Percentiles rank a stretch among this genome's conserved stretches.
Conservation (phyloP, 2,329 filamentous ascomycete species). For the Penicillium digitatum region DNA sequence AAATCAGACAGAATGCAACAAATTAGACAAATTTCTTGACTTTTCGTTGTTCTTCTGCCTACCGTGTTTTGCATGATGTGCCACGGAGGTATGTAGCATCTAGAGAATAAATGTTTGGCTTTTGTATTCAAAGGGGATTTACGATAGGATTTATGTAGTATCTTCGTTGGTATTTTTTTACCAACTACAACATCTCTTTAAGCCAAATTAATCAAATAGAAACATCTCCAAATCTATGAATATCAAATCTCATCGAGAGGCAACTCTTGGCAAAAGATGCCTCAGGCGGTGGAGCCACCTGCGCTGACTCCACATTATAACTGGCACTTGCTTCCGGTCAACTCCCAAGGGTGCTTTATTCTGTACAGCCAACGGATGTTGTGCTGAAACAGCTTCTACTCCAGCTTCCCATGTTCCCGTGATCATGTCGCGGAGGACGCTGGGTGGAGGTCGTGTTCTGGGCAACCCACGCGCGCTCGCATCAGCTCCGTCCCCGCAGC, state of each 20-base stretch:
- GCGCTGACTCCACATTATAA: constrained; percentile 20
- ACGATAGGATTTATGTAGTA: too few relatives aligned
- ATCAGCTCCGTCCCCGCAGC: constrained; percentile 45
- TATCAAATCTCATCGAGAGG: not conserved
- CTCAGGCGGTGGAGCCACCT: constrained; percentile 12
- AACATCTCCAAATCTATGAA: not conserved
- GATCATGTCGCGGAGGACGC: constrained; percentile 75
- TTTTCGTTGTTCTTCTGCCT: not conserved
- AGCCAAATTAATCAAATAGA: not conserved
- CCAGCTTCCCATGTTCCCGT: constrained; percentile 36
- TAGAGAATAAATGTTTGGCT: too few relatives aligned
- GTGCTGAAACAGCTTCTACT: constrained; percentile 15
- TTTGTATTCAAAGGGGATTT: not conserved
- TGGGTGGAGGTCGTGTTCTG: constrained; percentile 87
- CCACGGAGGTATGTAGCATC: not conserved
- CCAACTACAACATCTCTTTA: too few relatives aligned
- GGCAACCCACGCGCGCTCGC: constrained; percentile 82
- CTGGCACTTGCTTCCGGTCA: constrained; percentile 9
- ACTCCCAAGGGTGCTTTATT: constrained; percentile 6
- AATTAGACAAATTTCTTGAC: not conserved
- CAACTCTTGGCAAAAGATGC: constrained; percentile 9
- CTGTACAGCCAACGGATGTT: constrained; percentile 21
- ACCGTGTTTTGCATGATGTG: not conserved
- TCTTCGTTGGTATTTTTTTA: too few relatives aligned
- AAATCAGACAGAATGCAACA: not conserved